Evolutionary conservation across 306 rosid species (phyloP), one percentile per base, ranked within the genome.

Genomic region (Sechiopsis laciniata): DNA sequence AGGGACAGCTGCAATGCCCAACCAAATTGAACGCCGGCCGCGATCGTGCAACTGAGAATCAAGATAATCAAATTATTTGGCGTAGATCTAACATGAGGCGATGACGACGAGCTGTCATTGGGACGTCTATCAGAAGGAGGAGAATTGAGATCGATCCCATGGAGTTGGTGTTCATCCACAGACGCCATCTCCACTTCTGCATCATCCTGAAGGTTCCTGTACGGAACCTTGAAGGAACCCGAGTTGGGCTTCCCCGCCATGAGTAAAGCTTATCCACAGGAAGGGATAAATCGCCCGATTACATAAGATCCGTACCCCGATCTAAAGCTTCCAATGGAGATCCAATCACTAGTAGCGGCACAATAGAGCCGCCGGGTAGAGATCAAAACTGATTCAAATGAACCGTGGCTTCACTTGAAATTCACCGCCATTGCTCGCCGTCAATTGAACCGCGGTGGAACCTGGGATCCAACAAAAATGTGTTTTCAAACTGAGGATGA

Each of bases 1-100:
- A 91, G 96, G 62, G 99, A 94, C 59, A 93, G 98, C 78, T 93
- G 98, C 81, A 93, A 82, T 63, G 98, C 98, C 98, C 98, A 93
- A n/a, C 98, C 98, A 48, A 93, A 93, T 72, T 93, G 98, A 63
- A 93, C 98, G 2, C 98, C 99, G 20, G 97, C 99, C 56, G 99
- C 99, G 50, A 94, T 85, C 72, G 95, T 91, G 80, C 99, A 94
- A 68, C 95, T 89, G 63, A 94, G 97, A 81, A 94, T 78, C 17
- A 94, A 84, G 54, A 77, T 72, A 45, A 79, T 24, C 75, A 89
- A 55, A 63, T 86, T 83, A 16, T 29, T 78, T 40, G 83, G 69
- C 40, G 70, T 79, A 29, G 79, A 84, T 26, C 53, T 75, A 54
- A 78, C 35, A 14, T 74, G 73, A 62, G 73, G 24, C 37, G 83